Conservation (phyloP, 164 flowering plant species). For the Tetrastigma voinierianum region DNA sequence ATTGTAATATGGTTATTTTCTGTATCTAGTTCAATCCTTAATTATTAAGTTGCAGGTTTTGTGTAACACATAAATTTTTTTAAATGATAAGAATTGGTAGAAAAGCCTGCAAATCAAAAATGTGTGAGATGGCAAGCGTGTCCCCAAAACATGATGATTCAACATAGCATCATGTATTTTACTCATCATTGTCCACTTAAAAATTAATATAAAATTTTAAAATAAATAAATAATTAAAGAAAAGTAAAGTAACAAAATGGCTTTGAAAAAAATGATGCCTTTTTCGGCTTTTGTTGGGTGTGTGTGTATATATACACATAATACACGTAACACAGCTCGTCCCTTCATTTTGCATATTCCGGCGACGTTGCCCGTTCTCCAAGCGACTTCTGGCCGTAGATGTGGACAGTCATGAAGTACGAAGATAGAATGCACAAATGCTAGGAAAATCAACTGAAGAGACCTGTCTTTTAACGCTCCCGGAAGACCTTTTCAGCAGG, state of each 20-base stretch:
- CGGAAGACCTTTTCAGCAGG: constrained; percentile 1
- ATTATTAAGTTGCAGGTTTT: no score
- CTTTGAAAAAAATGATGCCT: background rate
- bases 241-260: background rate
- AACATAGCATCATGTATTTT: background rate
- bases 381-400: background rate
- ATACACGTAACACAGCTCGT: no score
- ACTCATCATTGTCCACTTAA: background rate
- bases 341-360: background rate
- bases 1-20: no score
- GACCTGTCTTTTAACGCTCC: constrained; percentile 17
- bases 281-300: background rate
- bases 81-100: no score
- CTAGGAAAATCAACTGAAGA: constrained; percentile 43
- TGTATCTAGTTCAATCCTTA: no score
- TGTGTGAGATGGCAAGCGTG: constrained; percentile 6
- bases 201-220: background rate
- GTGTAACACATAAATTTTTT: no score
- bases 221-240: background rate
- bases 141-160: constrained; percentile 5
- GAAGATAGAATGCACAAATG: constrained; percentile 38
- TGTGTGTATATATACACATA: no score
- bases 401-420: constrained; percentile 78
- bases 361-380: background rate
- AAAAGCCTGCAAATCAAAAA: background rate